Base-by-base conservation (phyloP, 2,329 filamentous ascomycete genomes). In the Xylariaceae sp. region DNA sequence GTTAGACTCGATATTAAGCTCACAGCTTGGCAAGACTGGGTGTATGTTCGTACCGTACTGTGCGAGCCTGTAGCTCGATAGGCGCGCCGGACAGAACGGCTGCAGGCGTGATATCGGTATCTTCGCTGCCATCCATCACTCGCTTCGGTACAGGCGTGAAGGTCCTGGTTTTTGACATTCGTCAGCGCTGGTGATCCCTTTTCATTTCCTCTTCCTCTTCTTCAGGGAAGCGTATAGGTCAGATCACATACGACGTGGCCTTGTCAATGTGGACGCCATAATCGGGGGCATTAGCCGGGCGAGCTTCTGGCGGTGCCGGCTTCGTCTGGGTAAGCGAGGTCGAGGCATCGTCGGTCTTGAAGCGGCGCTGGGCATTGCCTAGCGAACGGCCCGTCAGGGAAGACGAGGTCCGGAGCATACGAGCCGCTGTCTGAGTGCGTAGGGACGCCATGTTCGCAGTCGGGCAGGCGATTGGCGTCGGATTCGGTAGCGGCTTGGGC, bases 71-170 rank as follows among this genome's bases (percentile, higher is more conserved):
- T 15, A 98, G 79, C 64, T 98, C 94, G 42, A 90, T 79, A 22
- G 93, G 94, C 35, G 93, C 93, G 38, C 91, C 93, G 3, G 93
- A 97, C 24, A 96, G 75, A 19, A 93, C 79, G 45, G 89, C 89
- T 19, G 91, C 93, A 38, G 90, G 81, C 32, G 93, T 76, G 44
- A 81, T 71, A 3, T 85, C 79, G 30, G 74, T 79, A 33, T 85
- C 81, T 69, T 97, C 91, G 62, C 85, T 94, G 58, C 90, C 93
- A 61, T 95, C 85, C 78, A 95, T 89, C 46, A 96, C 78, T 51
- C 83, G 78, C 72, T 87, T 90, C 44, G 93, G 91, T 17, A 96
- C 82, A 16, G 91, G 93, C 2, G 91, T 95, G 68, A 88, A 98
- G 61, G 81, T 83, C 46, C 91, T 96, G 60, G 26, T n/a, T n/a